Evolutionary conservation across 225 moss, liverwort and hornwort genomes (phyloP).

Genomic region (Marchantia polymorpha): DNA sequence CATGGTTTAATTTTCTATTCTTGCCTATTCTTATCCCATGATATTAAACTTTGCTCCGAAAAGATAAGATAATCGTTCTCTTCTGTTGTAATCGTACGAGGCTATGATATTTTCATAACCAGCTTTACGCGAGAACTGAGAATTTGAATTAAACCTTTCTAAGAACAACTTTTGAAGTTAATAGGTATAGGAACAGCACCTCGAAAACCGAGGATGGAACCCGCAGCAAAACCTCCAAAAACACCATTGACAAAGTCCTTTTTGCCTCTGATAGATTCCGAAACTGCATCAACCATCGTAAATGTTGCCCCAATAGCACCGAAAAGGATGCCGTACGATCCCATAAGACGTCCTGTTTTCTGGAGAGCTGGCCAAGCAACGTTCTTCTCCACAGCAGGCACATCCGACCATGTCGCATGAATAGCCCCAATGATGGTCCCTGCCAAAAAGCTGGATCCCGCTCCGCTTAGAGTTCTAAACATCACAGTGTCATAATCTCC

Average conservation of each 20-base stretch:
- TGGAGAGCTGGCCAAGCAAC: conserved; percentile 62
- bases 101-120: not conserved
- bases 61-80: not conserved
- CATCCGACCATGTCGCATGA: conserved; percentile 85
- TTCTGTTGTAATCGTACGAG: not conserved
- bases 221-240: conserved; percentile 80
- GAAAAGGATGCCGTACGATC: conserved; percentile 72
- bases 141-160: not conserved
- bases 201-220: conserved; percentile 67
- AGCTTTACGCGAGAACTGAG: not conserved
- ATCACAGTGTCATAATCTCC: conserved; percentile 73
- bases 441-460: conserved; percentile 64
- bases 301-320: conserved; percentile 81
- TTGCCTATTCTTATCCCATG: not conserved
- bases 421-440: conserved; percentile 72
- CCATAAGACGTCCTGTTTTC: conserved; percentile 72
- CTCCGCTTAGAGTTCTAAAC: conserved; percentile 70
- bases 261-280: conserved; percentile 68
- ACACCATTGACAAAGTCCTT: conserved; percentile 74
- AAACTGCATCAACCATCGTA: conserved; percentile 66
- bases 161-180: not conserved
- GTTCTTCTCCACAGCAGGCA: conserved; percentile 82
- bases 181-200: conserved; percentile 30
- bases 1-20: not conserved
- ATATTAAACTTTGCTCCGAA: not conserved